Evolutionary conservation across 495 filamentous ascomycete species (phyloP), one percentile per base, ranked within the genome.

Genomic region (Parachaetomium inaequale): DNA sequence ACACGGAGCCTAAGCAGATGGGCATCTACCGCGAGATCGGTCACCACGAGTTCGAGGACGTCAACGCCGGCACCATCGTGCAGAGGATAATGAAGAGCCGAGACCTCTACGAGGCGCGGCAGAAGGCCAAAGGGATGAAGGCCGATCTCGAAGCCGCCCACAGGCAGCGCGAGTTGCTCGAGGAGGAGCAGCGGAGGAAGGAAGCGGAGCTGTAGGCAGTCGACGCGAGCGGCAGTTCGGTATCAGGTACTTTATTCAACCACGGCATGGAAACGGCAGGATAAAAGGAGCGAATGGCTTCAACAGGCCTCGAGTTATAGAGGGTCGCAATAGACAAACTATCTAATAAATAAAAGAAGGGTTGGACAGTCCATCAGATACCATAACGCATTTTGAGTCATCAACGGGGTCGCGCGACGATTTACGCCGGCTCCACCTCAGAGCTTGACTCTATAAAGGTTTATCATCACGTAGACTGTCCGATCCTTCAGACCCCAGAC

Each of bases 391-490:
- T 89, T 85, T 71, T 78, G 67, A 67, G 82, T 87, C 83, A 80
- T 88, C 91, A 88, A 72, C 66, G 72, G 68, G 68, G 68, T 63
- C 60, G 62, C 66, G 65, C 62, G 63, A 63, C 49, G 59, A 55
- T 65, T 65, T 66, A 62, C 70, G 86, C 84, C 86, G 78, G 74
- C 71, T 72, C 77, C 81, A 72, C 83, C 83, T 98, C 90, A 88
- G 93, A 89, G 93, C 93, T 98, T 98, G 93, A 98, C 93, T 98
- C 94, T 97, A 96, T 92, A 23, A 85, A 85, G 89, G 83, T 76
- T 82, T 79, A 46, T 98, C 93, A 98, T 98, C 93, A 96, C 80
- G 58, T 88, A 86, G 91, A 96, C 87, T 79, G 59, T 34, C 55
- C 69, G 32, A 40, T 47, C 32, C 38, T 7, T n/a, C 40, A 31